Evolutionary conservation across 169 alveolate species (phyloP).

Genomic region (Plasmodium inui): DNA sequence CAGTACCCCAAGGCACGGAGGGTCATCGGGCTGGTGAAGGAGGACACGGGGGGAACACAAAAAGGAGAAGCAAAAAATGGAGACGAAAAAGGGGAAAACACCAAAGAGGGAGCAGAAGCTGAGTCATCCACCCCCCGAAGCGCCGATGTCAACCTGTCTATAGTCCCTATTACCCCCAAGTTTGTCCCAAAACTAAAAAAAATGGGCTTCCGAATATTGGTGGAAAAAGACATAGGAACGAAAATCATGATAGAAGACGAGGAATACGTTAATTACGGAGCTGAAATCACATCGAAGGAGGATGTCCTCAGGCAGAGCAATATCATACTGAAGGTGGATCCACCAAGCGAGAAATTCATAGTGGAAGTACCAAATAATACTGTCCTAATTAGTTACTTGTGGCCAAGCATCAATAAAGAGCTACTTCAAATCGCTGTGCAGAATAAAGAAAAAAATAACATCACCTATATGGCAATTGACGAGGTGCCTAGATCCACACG

Average conservation of each 20-base stretch:
- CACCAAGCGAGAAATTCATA: conserved; percentile 84
- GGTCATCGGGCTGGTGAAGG: conserved; percentile 82
- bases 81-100: background rate
- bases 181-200: conserved; percentile 84
- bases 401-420: conserved; percentile 85
- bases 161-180: conserved; percentile 90
- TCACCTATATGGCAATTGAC: conserved; percentile 91
- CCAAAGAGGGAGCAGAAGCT: background rate
- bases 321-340: conserved; percentile 85
- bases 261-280: conserved; percentile 78
- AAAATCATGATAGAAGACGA: conserved; percentile 86
- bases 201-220: conserved; percentile 87
- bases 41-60: conserved; percentile 10
- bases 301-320: conserved; percentile 81
- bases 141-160: conserved; percentile 10
- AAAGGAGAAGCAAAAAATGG: background rate
- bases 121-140: background rate
- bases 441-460: conserved; percentile 76
- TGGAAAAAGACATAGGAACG: conserved; percentile 90
- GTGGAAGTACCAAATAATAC: conserved; percentile 83
- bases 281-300: conserved; percentile 79
- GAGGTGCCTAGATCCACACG: conserved; percentile 93
- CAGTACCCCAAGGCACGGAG: conserved; percentile 81
- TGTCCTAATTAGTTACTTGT: conserved; percentile 84
- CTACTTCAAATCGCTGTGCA: conserved; percentile 77